These are phyloP conservation scores for Russula lepida DNA, from an alignment of 768 basidiomycete genomes.

Conservation along the genomic window DNA sequence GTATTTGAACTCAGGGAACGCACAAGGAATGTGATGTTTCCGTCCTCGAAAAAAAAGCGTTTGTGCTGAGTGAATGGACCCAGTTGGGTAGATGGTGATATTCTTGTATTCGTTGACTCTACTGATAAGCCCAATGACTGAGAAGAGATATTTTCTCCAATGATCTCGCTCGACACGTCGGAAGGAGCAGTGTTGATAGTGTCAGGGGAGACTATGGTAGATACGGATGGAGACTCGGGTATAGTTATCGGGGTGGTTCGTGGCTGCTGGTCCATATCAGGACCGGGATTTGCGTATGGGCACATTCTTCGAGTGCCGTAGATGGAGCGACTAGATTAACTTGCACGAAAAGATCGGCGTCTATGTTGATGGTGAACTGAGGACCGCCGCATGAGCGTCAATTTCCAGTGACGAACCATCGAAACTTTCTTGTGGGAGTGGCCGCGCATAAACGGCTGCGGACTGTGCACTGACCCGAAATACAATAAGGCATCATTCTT, in stretches of 20 bases:
- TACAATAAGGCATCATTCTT: no score
- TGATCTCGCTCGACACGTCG: not conserved
- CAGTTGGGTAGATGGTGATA: not conserved
- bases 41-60: slow-evolving; percentile 17
- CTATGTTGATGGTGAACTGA: not conserved
- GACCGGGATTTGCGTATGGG: not conserved
- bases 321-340: not conserved
- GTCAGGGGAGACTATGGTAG: not conserved
- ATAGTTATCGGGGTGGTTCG: not conserved
- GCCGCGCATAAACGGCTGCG: no score
- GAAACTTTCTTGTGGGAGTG: not conserved
- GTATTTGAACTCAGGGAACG: not conserved
- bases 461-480: no score
- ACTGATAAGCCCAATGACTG: not conserved
- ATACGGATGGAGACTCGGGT: not conserved
- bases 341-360: not conserved
- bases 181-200: not conserved
- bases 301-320: not conserved
- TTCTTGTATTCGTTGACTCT: not conserved
- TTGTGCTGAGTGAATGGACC: slow-evolving; percentile 3
- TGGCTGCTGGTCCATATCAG: not conserved
- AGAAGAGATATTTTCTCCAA: not conserved
- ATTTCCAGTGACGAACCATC: not conserved
- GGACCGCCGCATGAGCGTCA: not conserved
- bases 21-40: slow-evolving; percentile 16